Percentiles rank a stretch among this genome's conserved stretches.
These are phyloP conservation scores for Eucalyptus albens DNA, from an alignment of 345 rosid species.

Conservation along the genomic window DNA sequence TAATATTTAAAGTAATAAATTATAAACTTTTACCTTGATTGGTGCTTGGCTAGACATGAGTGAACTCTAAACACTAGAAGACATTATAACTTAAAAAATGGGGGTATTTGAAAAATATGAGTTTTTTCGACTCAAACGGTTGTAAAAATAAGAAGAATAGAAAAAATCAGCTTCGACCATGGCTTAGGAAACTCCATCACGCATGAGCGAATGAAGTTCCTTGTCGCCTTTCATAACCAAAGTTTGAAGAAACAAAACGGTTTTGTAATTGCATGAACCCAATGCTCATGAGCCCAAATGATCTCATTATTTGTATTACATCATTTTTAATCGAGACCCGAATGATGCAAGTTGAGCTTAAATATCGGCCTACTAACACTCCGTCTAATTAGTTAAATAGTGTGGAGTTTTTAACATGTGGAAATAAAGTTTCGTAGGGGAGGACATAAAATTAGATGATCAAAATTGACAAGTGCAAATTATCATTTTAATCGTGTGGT, in stretches of 20 bases:
- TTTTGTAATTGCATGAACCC: too few species aligned
- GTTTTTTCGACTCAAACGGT: neutral
- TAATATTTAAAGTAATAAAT: too few species aligned
- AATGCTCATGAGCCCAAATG: neutral
- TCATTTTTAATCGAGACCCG: neutral
- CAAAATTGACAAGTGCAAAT: neutral
- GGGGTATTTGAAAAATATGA: neutral
- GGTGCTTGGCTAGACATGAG: too few species aligned
- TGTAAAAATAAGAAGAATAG: neutral
- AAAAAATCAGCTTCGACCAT: neutral
- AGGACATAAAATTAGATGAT: neutral
- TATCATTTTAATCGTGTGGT: neutral
- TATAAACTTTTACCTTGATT: too few species aligned
- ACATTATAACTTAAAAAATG: too few species aligned
- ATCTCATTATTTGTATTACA: neutral
- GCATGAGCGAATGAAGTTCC: neutral
- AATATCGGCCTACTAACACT: neutral
- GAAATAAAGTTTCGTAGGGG: neutral
- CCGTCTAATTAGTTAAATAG: neutral
- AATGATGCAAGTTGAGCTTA: neutral
- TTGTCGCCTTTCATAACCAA: neutral
- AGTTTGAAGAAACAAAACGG: neutral
- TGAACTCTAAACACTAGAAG: too few species aligned
- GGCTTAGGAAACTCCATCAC: neutral
- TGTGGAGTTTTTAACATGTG: neutral